A percentile compares a stretch with the other conserved stretches of the same genome.
Conservation (phyloP, 208 protist species). For the Trypanosoma melophagium region DNA sequence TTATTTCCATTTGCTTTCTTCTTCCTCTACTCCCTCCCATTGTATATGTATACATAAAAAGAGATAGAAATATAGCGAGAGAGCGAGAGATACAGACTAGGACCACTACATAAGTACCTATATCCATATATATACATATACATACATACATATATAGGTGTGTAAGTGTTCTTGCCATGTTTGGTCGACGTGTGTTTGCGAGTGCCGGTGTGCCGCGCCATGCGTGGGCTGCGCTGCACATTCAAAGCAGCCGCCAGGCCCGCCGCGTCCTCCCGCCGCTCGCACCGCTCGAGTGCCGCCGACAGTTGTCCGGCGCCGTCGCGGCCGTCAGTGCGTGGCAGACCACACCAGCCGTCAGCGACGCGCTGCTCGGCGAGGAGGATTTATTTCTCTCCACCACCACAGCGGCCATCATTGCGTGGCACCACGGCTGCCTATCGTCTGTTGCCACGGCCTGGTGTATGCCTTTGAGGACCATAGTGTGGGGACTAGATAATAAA, state of each 20-base stretch:
- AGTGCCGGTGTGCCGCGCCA: conserved; percentile 69
- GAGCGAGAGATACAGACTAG: no score
- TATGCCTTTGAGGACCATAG: conserved; percentile 34
- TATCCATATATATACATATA: not conserved
- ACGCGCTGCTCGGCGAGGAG: not conserved
- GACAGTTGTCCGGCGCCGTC: not conserved
- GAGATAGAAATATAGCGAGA: no score
- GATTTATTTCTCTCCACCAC: not conserved
- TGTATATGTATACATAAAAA: no score
- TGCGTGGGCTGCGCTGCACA: conserved; percentile 68
- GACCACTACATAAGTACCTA: no score
- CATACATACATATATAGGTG: not conserved
- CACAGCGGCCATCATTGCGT: not conserved
- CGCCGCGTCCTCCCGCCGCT: conserved; percentile 62
- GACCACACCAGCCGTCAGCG: not conserved
- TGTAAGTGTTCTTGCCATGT: conserved; percentile 42
- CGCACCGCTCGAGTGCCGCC: conserved; percentile 30
- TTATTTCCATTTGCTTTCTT: no score
- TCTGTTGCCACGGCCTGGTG: not conserved
- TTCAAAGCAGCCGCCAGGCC: conserved; percentile 62
- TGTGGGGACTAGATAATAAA: conserved; percentile 28
- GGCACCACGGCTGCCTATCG: not conserved
- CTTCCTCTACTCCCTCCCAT: no score
- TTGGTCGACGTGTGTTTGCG: conserved; percentile 78
- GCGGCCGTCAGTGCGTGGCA: conserved; percentile 7